Evolutionary conservation across 768 basidiomycete species (phyloP).

Genomic region (Hygrophorus pudorinus): DNA sequence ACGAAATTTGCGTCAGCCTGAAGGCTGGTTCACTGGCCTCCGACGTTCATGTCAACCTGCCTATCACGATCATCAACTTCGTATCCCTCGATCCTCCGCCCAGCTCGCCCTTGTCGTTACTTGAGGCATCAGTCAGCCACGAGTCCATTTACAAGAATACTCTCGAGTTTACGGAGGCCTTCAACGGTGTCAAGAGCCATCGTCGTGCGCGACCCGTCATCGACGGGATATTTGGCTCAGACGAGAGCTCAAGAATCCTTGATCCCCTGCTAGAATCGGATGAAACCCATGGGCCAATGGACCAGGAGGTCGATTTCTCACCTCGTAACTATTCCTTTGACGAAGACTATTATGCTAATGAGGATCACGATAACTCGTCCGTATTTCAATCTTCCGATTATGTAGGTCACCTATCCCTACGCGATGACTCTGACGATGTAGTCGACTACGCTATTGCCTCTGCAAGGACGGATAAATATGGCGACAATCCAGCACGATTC

Average conservation of each 20-base stretch:
- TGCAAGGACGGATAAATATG: constrained; percentile 18
- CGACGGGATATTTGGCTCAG: not conserved
- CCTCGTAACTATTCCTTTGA: no score
- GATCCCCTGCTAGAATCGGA: no score
- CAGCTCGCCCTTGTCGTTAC: constrained; percentile 16
- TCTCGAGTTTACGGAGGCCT: no score
- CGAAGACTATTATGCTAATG: not conserved
- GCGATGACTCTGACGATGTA: constrained; percentile 26
- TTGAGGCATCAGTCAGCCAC: not conserved
- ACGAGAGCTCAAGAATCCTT: no score
- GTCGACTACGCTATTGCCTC: constrained; percentile 24
- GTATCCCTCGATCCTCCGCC: constrained; percentile 80
- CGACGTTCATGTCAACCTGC: constrained; percentile 62
- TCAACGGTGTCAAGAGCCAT: not conserved
- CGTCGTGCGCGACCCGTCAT: constrained; percentile 2
- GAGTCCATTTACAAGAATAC: not conserved
- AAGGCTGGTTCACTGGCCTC: constrained; percentile 48
- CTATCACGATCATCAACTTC: constrained; percentile 73
- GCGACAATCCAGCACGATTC: constrained; percentile 22
- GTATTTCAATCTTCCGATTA: not conserved
- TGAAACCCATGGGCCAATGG: no score
- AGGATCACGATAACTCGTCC: not conserved
- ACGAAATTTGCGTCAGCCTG: constrained; percentile 56
- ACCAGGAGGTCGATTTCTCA: no score
- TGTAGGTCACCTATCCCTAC: constrained; percentile 15